Evolutionary conservation across 106 monocot species (phyloP), one percentile per base, ranked within the genome.

Genomic region (Acanthochlamys bracteata): DNA sequence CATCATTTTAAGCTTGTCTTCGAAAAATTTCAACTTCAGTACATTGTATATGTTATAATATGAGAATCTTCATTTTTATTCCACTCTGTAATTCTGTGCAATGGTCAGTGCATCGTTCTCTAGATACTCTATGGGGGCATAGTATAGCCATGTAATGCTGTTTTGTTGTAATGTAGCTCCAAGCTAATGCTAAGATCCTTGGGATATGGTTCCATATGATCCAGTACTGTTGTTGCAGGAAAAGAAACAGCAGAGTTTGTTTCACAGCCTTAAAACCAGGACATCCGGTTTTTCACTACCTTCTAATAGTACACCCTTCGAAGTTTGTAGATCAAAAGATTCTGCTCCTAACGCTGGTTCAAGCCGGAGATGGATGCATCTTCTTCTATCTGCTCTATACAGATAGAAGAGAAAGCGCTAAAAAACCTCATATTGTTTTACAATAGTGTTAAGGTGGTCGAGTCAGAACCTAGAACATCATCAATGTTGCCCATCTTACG

Each of bases 381-480:
- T 7, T 99, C 98, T 9, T 92, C 98, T 22, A 79, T 99, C 52
- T 80, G 98, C 19, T 92, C 92, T 0, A 99, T 99, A 20, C 92
- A 92, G 75, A 99, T 92, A 0, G 98, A 99, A 58, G 98, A 98
- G 73, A 83, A 70, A 75, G 98, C 98, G 4, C 92, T 99, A 61
- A 91, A 99, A 69, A 88, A 99, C 43, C 76, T 99, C 68, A 99
- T 82, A 63, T 88, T 85, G 57, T 86, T 82, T 66, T 99, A 99
- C 77, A 88, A 73, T 75, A 86, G 65, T 22, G 98, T 99, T 25
- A 99, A 72, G 65, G 63, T 99, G 25, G 83, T 98, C 33, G 89
- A 78, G 69, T 54, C 81, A 0, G 71, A 85, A 55, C 62, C 74
- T 23, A 60, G 76, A 49, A 49, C 17, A 14, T 49, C 49, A 49